Evolutionary conservation across 2,329 filamentous ascomycete species (phyloP).

Genomic region (Neonectria coccinea): DNA sequence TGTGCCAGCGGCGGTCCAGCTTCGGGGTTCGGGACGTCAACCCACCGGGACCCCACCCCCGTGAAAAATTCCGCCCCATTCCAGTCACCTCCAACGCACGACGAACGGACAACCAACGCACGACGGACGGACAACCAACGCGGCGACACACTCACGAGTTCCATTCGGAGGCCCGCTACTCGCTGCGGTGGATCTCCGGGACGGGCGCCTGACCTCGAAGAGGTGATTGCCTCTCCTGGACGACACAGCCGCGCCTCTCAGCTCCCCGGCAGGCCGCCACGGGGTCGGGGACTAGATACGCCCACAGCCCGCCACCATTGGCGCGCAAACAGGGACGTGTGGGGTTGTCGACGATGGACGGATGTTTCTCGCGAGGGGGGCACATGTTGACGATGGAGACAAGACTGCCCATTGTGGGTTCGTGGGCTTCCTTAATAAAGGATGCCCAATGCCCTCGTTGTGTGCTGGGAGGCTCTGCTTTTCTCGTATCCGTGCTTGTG

Average conservation of each 20-base stretch:
- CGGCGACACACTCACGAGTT: neutral
- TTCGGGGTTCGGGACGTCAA: slow-evolving; percentile 22
- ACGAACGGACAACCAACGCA: neutral
- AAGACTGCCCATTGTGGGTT: slow-evolving; percentile 2
- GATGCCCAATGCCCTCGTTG: neutral
- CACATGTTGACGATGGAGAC: neutral
- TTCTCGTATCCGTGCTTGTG: neutral
- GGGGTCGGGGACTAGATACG: slow-evolving; percentile 15
- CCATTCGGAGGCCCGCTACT: neutral
- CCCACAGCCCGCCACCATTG: slow-evolving; percentile 32
- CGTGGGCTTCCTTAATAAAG: neutral
- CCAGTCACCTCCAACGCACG: neutral
- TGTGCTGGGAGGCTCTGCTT: neutral
- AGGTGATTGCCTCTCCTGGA: slow-evolving; percentile 31
- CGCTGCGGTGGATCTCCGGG: slow-evolving; percentile 3
- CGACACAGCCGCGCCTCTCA: slow-evolving; percentile 43
- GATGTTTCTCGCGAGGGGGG: neutral
- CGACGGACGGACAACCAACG: neutral
- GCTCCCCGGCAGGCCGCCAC: slow-evolving; percentile 36
- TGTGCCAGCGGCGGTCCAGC: slow-evolving; percentile 1
- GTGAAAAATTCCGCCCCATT: neutral
- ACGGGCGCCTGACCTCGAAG: slow-evolving; percentile 25
- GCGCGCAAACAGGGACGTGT: slow-evolving; percentile 34
- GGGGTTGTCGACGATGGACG: neutral
- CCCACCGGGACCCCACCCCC: neutral